Conservation (phyloP, 2,329 filamentous ascomycete genomes). For the Apiospora koreana region DNA sequence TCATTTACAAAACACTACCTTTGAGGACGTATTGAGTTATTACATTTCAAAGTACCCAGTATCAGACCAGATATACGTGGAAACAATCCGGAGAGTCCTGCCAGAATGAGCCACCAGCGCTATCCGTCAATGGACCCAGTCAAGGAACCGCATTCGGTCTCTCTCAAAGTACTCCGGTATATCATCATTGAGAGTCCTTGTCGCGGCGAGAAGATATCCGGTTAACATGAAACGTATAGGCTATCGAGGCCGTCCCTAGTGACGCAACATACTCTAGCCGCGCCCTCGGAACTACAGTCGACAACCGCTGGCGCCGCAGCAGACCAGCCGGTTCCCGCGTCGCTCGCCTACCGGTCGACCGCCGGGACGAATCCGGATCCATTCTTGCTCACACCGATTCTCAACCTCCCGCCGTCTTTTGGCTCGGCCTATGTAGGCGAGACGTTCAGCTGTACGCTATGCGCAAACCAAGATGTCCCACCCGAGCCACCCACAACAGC, state of each 20-base stretch:
- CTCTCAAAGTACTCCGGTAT: slow-evolving; percentile 74
- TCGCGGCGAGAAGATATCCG: neutral
- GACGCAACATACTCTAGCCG: slow-evolving; percentile 65
- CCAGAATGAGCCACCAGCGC: slow-evolving; percentile 57
- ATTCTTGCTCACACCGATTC: slow-evolving; percentile 62
- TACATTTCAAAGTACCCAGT: neutral
- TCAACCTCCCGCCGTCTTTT: slow-evolving; percentile 88
- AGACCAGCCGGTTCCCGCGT: slow-evolving; percentile 56
- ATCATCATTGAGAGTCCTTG: slow-evolving; percentile 14
- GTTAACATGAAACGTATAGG: slow-evolving; percentile 43
- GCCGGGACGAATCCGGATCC: slow-evolving; percentile 51
- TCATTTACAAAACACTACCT: neutral
- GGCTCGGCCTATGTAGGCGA: slow-evolving; percentile 95
- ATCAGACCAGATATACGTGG: neutral
- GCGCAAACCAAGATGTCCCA: slow-evolving; percentile 82
- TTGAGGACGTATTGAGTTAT: neutral
- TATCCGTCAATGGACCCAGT: slow-evolving; percentile 57
- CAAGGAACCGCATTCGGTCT: slow-evolving; percentile 79
- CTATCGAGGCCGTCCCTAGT: slow-evolving; percentile 81
- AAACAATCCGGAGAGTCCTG: neutral
- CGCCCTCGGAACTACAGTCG: slow-evolving; percentile 43
- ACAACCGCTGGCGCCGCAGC: slow-evolving; percentile 43
- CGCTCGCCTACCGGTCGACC: slow-evolving; percentile 66
- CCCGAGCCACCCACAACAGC: slow-evolving; percentile 21
- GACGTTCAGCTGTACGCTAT: slow-evolving; percentile 90